Evolutionary conservation across 805 yeast genomes (phyloP), one percentile per base, ranked within the genome.

Genomic region (Nakazawaea molendinolei): DNA sequence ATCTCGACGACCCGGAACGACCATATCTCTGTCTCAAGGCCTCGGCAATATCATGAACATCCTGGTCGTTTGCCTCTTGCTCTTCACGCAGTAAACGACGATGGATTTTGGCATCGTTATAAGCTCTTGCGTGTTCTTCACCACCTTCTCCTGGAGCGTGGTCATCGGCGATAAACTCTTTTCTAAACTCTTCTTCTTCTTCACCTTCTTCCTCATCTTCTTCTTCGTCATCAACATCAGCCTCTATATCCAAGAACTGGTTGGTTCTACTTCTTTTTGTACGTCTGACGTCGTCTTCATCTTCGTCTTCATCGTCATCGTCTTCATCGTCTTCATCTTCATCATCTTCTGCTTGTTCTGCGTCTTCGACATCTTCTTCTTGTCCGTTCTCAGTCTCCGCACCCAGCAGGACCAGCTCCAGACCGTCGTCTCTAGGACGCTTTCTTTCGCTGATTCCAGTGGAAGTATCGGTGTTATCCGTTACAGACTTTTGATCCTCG

Each of bases 161-260:
- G 45, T 85, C 95, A 44, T 76, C 84, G 2, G 85, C 76, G 45
- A 84, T 76, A 53, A 84, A 84, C 52, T 86, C 90, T 55, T 82
- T 94, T 50, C 86, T 76, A 30, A 82, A 75, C 21, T 85, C 63
- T 44, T 84, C 97, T n/a, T 94, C 89, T 47, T 78, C 85, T 44
- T 90, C 97, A 32, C 87, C 97, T 43, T 89, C 97, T 44, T 86
- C 90, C 21, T 79, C 76, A 28, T 83, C 94, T 46, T 90, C 97
- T 38, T 92, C 97, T 47, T 92, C 97, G 43, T 90, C 97, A 58
- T 90, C 95, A 40, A 92, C 98, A 58, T 90, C 97, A 41, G 97
- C 98, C 67, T 92, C 97, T 37, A 92, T 95, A 84, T 92, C 98
- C 61, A 92, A 71, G 59, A 87, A 92, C 67, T 83, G 89, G 58